phyloP scores from a whole-genome alignment of 345 rosid genomes.

The Murraya paniculata region DNA sequence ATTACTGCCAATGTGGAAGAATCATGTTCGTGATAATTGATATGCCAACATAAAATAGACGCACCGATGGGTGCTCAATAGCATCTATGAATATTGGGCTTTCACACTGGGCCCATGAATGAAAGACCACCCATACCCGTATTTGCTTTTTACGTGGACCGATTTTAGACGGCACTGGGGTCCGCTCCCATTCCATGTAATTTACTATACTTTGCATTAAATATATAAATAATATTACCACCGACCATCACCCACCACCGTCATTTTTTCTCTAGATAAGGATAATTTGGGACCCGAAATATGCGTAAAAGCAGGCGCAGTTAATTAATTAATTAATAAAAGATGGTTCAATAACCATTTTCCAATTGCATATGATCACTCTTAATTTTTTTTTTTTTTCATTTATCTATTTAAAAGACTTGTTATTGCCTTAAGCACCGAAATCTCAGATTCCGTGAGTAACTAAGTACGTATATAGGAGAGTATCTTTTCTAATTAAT shows the following conservation, averaged over 20 bases:
- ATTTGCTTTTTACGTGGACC: background rate
- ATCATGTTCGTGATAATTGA: too few relatives aligned
- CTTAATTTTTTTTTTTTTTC: background rate
- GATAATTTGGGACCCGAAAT: background rate
- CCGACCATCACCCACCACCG: constrained; percentile 37
- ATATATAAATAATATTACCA: constrained; percentile 3
- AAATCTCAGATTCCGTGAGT: background rate
- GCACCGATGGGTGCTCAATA: too few relatives aligned
- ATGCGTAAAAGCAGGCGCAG: background rate
- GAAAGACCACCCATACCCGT: background rate
- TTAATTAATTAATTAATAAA: background rate
- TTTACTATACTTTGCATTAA: background rate
- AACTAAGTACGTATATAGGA: background rate
- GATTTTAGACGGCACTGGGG: background rate
- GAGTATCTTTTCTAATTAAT: background rate
- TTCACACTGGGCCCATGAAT: constrained; percentile 4
- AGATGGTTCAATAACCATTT: background rate
- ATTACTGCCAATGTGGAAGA: too few relatives aligned
- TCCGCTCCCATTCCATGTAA: background rate
- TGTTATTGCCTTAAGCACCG: background rate
- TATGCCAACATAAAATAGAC: too few relatives aligned
- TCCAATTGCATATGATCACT: background rate
- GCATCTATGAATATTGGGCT: background rate
- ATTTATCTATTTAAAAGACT: too few relatives aligned
- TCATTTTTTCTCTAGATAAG: background rate